phyloP scores from a whole-genome alignment of 805 yeast genomes.

The Cyberlindnera americana region DNA sequence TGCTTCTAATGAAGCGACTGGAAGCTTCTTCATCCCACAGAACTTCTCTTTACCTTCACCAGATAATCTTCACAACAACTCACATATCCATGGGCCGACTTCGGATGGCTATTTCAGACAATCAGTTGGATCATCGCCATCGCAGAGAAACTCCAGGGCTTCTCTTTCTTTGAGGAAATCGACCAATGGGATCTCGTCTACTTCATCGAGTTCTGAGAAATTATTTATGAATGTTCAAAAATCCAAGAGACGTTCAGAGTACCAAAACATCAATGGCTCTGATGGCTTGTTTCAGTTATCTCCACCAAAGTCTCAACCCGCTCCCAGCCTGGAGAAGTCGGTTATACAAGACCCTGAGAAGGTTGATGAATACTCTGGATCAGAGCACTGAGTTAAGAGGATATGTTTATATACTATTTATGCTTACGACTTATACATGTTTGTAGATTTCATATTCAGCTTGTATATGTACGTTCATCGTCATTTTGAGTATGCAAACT shows the following conservation, averaged over 20 bases:
- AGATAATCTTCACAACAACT: constrained; percentile 7
- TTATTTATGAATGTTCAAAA: constrained; percentile 13
- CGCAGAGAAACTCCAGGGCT: neutral
- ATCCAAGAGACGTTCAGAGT: constrained; percentile 8
- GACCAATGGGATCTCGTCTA: constrained; percentile 3
- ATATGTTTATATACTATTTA: too few relatives aligned
- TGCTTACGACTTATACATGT: too few relatives aligned
- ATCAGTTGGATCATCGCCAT: neutral
- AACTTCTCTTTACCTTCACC: constrained; percentile 17
- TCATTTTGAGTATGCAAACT: constrained; percentile 16
- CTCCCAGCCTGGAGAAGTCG: neutral
- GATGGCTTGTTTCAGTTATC: constrained; percentile 22
- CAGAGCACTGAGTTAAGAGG: constrained; percentile 5
- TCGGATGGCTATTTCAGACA: constrained; percentile 3
- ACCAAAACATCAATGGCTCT: constrained; percentile 19
- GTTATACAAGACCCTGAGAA: constrained; percentile 17
- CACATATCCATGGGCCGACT: neutral
- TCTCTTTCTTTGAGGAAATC: neutral
- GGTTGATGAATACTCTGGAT: constrained; percentile 19
- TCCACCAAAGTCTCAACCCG: constrained; percentile 4
- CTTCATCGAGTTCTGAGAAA: constrained; percentile 15
- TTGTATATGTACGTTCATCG: neutral
- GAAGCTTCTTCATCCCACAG: constrained; percentile 10
- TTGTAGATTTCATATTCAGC: too few relatives aligned
- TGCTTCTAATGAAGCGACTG: constrained; percentile 19